A percentile compares a stretch with the other conserved stretches of the same genome.
These are phyloP conservation scores for Piedraia hortae DNA, from an alignment of 2,329 filamentous ascomycete species.

Conservation along the genomic window DNA sequence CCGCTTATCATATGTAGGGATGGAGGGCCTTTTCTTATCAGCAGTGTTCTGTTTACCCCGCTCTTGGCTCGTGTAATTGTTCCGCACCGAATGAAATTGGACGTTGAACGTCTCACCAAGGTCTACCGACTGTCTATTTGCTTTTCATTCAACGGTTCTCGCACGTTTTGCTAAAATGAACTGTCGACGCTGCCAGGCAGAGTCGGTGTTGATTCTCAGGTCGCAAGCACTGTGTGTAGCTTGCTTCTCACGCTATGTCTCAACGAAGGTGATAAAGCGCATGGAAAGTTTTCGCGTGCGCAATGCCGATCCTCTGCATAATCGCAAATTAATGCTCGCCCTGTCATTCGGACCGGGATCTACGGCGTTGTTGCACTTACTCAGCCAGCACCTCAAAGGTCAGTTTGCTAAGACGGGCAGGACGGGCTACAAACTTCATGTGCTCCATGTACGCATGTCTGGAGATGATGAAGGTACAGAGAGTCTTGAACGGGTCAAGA, in stretches of 20 bases:
- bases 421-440: slow-evolving; percentile 37
- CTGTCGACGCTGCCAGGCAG: slow-evolving; percentile 30
- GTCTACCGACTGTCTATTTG: no score
- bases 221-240: slow-evolving; percentile 32
- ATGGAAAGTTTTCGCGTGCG: slow-evolving; percentile 34
- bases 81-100: no score
- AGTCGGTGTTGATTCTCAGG: slow-evolving; percentile 26
- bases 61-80: no score
- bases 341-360: slow-evolving; percentile 68
- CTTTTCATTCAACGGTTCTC: no score
- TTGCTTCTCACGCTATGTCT: slow-evolving; percentile 56
- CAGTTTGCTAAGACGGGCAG: slow-evolving; percentile 37
- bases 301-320: slow-evolving; percentile 17
- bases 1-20: no score
- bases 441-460: slow-evolving; percentile 16
- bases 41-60: no score
- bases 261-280: slow-evolving; percentile 55
- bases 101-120: no score
- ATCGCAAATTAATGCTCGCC: slow-evolving; percentile 40
- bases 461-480: background rate
- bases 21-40: no score
- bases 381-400: slow-evolving; percentile 39
- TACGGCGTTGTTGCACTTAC: slow-evolving; percentile 43
- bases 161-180: no score
- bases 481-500: slow-evolving; percentile 16